Base-by-base conservation (phyloP, 208 protist genomes). In the Leishmania tropica region DNA sequence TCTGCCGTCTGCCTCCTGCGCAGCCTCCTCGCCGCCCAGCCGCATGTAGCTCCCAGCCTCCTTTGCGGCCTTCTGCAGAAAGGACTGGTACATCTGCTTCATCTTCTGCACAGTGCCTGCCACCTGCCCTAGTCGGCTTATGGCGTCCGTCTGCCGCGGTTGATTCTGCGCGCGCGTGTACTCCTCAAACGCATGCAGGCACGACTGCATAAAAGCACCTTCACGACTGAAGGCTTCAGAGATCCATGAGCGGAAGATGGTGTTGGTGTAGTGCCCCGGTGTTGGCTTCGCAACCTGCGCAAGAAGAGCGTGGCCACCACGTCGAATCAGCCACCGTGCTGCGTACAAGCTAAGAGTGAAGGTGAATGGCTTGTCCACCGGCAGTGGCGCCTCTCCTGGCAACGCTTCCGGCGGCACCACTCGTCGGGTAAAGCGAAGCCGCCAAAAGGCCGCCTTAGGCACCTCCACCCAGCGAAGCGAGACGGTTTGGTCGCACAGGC, bases 51-150 rank as follows among this genome's bases (percentile, higher is more conserved):
- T 71, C 31, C 56, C 84, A n/a, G 78, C 87, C 37, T 89, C 88
- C 78, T 95, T 95, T n/a, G 84, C 80, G 4, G 89, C 40, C 70
- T 92, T 92, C 31, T 81, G 79, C 17, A 94, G 78, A 80, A 96
- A 95, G 6, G 60, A 67, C 54, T 86, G 79, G 80, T 92, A 96
- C 54, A 79, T 81, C 17, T 75, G 84, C 68, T 81, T 84, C 60
- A 92, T 77, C 24, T 76, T 75, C 65, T 81, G 79, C n/a, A 97
- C 81, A 37, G 54, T 53, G 48, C 88, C 75, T 1, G 94, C 93
- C 37, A 94, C 68, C 80, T 65, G 21, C 31, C 89, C 94, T 21
- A 79, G 48, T 17, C 81, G 80, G 40, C 90, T 90, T 76, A 94
- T 73, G 60, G 90, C 89, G 19, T 54, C 81, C 24, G 64, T 51